Evolutionary conservation across 371 early-diverging fungal species (phyloP), one percentile per base, ranked within the genome.

Genomic region (Mucor plumbeus): DNA sequence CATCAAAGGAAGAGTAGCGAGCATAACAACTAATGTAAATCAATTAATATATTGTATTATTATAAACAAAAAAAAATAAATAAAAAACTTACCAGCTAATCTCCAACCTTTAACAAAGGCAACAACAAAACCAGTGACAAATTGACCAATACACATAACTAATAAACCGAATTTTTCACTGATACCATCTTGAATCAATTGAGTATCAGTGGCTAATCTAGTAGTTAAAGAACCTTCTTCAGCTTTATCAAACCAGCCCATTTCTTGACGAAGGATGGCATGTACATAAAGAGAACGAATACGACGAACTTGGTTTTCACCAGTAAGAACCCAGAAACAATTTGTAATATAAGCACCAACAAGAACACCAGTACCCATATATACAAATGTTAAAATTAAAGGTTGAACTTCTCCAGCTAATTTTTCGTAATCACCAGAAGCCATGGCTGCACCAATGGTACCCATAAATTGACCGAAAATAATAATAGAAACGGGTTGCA

Each of bases 61-160:
- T n/a, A 40, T 11, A 7, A 38, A 5, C 4, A 21, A 59, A 41
- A 50, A 6, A 21, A n/a, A 4, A 34, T 9, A 21, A 10, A 26
- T 13, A 13, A 53, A 31, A 7, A 19, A 54, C 21, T 56, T 64
- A 64, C 64, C 64, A 39, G 83, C 91, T 65, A 98, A 83, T 67
- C 87, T 85, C 95, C 96, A 97, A 8, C 94, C 92, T 63, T 90
- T 88, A 53, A 78, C 66, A 64, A 98, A 97, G 31, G 95, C 97
- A 55, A 97, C 87, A 21, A 94, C 76, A 59, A 97, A 91, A 35
- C 95, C 96, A 31, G 93, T 73, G n/a, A 95, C 61, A 63, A 97
- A 98, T 33, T 91, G 87, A 41, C 89, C 75, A n/a, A 84, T 35
- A 48, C 85, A 85, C 75, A 87, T 87, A 54, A 95, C 57, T 15